Conservation (phyloP, 805 yeast species). For the Zygosaccharomyces pseudorouxii region DNA sequence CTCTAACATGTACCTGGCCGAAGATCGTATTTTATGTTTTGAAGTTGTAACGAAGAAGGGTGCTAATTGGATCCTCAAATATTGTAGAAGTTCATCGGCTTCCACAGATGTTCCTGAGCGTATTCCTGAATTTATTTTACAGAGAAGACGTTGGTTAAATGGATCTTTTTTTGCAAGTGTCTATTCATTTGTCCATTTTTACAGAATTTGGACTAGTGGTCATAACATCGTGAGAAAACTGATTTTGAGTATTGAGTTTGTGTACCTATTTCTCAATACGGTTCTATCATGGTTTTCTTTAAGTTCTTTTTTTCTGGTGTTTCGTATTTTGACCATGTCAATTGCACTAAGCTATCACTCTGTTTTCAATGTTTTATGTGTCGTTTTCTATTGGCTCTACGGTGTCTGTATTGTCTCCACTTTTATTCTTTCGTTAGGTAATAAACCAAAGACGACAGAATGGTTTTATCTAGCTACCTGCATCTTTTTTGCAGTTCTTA, state of each 20-base stretch:
- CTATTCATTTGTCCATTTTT: constrained; percentile 76
- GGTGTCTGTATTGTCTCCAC: constrained; percentile 76
- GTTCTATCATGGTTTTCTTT: constrained; percentile 89
- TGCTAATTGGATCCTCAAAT: constrained; percentile 72
- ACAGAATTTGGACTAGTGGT: constrained; percentile 70
- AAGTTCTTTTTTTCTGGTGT: constrained; percentile 85
- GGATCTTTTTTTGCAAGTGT: constrained; percentile 95
- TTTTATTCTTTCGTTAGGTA: constrained; percentile 87
- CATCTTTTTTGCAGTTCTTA: constrained; percentile 74
- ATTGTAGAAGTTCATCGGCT: constrained; percentile 84
- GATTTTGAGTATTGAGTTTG: constrained; percentile 68
- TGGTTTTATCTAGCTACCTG: constrained; percentile 71
- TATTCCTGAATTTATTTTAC: constrained; percentile 80
- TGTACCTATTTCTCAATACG: constrained; percentile 70
- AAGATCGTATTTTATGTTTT: constrained; percentile 91
- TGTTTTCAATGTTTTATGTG: constrained; percentile 73
- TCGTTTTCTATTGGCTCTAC: constrained; percentile 80
- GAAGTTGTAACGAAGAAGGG: constrained; percentile 84
- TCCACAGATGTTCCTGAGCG: constrained; percentile 94
- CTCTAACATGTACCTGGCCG: constrained; percentile 95
- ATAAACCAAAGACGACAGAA: constrained; percentile 87
- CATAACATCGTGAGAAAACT: constrained; percentile 68
- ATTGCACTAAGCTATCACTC: constrained; percentile 52
- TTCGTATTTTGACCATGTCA: constrained; percentile 78
- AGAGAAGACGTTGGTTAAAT: constrained; percentile 94